Conservation (phyloP, 1,139 yeast species). For the Wickerhamomyces sp. region DNA sequence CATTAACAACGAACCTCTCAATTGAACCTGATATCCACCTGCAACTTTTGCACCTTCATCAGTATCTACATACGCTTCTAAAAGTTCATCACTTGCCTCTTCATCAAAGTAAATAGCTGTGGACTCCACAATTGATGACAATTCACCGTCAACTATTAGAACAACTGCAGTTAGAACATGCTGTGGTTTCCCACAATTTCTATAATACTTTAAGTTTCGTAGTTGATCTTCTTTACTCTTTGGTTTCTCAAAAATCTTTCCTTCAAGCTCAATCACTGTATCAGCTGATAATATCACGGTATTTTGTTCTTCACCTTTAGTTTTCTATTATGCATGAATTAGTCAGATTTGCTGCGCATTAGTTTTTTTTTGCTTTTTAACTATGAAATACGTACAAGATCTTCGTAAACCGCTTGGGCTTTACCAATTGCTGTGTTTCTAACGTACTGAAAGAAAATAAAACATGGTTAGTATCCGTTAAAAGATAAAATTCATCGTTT, state of each 20-base stretch:
- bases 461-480: background rate
- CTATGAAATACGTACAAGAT: constrained; percentile 24
- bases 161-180: constrained; percentile 68
- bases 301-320: constrained; percentile 5
- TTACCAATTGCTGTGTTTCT: constrained; percentile 64
- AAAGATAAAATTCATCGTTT: no score
- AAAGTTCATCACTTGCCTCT: constrained; percentile 43
- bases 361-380: constrained; percentile 1
- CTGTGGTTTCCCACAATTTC: constrained; percentile 39
- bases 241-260: constrained; percentile 76
- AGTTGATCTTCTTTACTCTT: constrained; percentile 44
- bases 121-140: constrained; percentile 38
- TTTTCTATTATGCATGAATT: constrained; percentile 1
- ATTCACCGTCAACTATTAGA: constrained; percentile 37
- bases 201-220: constrained; percentile 38
- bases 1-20: constrained; percentile 61
- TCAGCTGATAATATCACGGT: constrained; percentile 69
- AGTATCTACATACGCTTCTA: constrained; percentile 56
- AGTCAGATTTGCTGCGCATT: no score
- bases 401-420: constrained; percentile 49
- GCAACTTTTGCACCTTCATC: constrained; percentile 82
- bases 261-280: constrained; percentile 65
- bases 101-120: constrained; percentile 45
- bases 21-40: constrained; percentile 90
- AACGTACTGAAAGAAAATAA: constrained; percentile 49